These are phyloP conservation scores for Trypanosoma platydactyli DNA, from an alignment of 208 protist species.

Conservation along the genomic window DNA sequence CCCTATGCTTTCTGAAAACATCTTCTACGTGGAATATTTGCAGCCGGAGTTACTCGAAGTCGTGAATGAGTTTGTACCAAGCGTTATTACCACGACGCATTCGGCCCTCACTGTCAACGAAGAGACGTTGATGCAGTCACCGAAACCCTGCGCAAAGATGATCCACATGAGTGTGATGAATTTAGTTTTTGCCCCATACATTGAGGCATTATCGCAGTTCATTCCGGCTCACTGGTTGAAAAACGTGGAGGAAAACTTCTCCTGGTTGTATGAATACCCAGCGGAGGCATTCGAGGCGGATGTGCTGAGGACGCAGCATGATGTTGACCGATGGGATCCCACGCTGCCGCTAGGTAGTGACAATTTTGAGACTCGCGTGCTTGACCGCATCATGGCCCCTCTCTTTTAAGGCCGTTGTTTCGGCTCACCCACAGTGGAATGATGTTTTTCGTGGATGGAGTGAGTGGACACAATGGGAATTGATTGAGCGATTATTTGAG, in stretches of 20 bases:
- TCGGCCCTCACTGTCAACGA: not conserved
- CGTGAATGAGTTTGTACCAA: not conserved
- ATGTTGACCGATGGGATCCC: not conserved
- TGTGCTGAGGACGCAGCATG: constrained; percentile 30
- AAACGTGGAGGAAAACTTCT: constrained; percentile 37
- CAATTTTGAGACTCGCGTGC: constrained; percentile 8
- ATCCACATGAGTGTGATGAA: constrained; percentile 47
- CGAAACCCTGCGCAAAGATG: constrained; percentile 41
- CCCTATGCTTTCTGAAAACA: too few species aligned
- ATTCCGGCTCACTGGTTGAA: constrained; percentile 48
- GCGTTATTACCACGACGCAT: not conserved
- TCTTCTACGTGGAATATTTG: too few species aligned
- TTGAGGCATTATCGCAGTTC: constrained; percentile 39
- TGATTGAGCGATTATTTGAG: too few species aligned
- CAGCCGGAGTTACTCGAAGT: not conserved
- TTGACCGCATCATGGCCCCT: not conserved
- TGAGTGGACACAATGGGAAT: too few species aligned
- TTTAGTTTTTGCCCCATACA: constrained; percentile 49
- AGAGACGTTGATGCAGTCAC: constrained; percentile 6
- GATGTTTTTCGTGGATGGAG: too few species aligned
- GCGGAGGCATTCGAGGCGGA: constrained; percentile 40
- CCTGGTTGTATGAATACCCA: constrained; percentile 19
- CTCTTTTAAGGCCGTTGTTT: not conserved
- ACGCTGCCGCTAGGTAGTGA: not conserved
- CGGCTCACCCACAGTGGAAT: too few species aligned